Base-by-base conservation (phyloP, 2,329 filamentous ascomycete species). In the Aspergillus ochraceus region DNA sequence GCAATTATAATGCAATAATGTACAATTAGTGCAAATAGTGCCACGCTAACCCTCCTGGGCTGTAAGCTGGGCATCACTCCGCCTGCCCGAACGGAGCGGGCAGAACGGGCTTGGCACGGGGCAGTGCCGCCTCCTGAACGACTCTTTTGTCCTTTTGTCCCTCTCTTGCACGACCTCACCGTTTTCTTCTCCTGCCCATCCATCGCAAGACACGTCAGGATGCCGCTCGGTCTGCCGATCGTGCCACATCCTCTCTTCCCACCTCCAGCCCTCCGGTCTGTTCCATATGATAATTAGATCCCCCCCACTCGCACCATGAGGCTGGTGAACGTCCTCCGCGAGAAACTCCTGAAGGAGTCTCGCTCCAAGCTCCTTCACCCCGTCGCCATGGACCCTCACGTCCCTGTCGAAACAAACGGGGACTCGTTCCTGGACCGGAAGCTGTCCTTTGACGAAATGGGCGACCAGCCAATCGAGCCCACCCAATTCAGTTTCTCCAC, bases 401-500 rank as follows among this genome's bases (percentile, higher is more conserved):
- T 9, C 45, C 11, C 45, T 8, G 17, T 45, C 6, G 46, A 54
- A 19, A 36, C 19, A 4, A 29, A 54, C 22, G 56, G 46, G n/a
- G 26, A 36, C n/a, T 45, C 26, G 4, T 51, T 51, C 22, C 20
- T 49, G 36, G 51, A 54, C 45, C 24, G 45, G 24, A 58, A 58
- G 24, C 46, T 49, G 20, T 58, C 51, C 1, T 49, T 58, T 10
- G 17, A 32, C 2, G 51, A 51, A 12, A 39, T 32, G 14, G 52
- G 36, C 17, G 52, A 55, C n/a, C 26, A 26, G 14, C 42, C 8
- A 6, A 10, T 17, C 50, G 55, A 90, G 57, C 82, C 85, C 45
- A 93, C 92, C 69, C 86, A 92, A 6, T 96, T 95, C 80, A 93
- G 91, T 65, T 96, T 97, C 79, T 97, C 97, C 77, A 96, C 92